These are phyloP conservation scores for Trypanosoma melophagium DNA, from an alignment of 208 protist genomes.

Conservation along the genomic window DNA sequence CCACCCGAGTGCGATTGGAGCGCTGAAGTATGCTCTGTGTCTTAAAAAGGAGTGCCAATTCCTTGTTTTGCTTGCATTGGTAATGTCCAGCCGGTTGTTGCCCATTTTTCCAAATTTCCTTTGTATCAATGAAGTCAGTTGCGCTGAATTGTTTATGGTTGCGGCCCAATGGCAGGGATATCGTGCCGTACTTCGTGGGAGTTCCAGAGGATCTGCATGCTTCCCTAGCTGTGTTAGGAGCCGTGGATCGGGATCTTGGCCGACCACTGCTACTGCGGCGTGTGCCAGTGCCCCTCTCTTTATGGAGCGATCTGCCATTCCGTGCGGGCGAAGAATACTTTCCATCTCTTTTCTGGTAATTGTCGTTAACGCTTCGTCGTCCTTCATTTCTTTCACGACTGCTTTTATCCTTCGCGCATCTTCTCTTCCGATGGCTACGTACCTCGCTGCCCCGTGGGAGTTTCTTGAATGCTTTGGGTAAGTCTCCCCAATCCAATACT, in stretches of 20 bases:
- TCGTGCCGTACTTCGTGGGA: too few species aligned
- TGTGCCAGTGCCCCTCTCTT: constrained; percentile 13
- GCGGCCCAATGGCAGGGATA: too few species aligned
- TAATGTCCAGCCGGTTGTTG: too few species aligned
- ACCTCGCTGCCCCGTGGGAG: constrained; percentile 10
- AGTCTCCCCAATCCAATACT: background rate
- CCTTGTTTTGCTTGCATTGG: too few species aligned
- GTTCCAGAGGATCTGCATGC: too few species aligned
- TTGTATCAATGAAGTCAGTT: too few species aligned
- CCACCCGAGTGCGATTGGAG: too few species aligned
- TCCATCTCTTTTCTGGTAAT: constrained; percentile 5
- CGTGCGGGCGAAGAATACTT: constrained; percentile 10
- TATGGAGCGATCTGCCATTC: constrained; percentile 15
- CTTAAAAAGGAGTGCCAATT: too few species aligned
- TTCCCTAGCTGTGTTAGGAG: too few species aligned
- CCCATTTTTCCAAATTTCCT: too few species aligned
- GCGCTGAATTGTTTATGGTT: too few species aligned
- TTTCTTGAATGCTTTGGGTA: constrained; percentile 2
- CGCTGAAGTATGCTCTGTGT: too few species aligned
- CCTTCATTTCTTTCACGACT: background rate
- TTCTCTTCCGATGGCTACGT: background rate
- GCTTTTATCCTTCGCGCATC: background rate
- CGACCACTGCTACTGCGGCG: constrained; percentile 2
- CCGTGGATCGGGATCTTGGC: constrained; percentile 3
- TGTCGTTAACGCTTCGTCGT: background rate